phyloP scores from a whole-genome alignment of 768 basidiomycete genomes.

The Suillus cothurnatus region DNA sequence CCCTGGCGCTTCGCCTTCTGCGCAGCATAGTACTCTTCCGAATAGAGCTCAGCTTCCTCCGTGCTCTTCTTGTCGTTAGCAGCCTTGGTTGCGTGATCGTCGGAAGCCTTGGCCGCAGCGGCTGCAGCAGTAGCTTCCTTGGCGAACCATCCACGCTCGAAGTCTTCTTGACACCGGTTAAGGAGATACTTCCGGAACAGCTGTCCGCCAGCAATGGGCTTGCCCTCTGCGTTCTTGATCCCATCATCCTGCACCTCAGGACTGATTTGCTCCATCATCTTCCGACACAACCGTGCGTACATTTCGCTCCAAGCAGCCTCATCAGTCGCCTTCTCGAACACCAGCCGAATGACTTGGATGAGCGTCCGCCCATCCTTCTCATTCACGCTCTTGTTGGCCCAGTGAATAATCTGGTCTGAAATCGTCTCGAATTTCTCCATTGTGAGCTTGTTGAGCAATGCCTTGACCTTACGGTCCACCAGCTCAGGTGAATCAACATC shows the following conservation, averaged over 20 bases:
- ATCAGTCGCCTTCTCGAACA: constrained; percentile 97
- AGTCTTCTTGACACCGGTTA: constrained; percentile 97
- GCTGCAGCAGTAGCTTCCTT: constrained; percentile 66
- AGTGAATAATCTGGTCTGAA: constrained; percentile 90
- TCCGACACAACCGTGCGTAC: constrained; percentile 93
- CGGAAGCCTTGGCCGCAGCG: constrained; percentile 76
- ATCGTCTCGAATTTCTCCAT: constrained; percentile 97
- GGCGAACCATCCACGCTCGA: constrained; percentile 92
- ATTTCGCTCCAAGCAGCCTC: constrained; percentile 96
- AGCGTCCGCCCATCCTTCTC: constrained; percentile 94
- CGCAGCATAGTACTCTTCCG: constrained; percentile 94
- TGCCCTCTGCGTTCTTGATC: constrained; percentile 78
- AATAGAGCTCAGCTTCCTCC: constrained; percentile 76
- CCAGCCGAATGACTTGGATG: constrained; percentile 93
- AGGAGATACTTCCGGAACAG: constrained; percentile 97
- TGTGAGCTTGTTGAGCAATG: constrained; percentile 91
- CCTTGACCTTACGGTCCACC: constrained; percentile 92
- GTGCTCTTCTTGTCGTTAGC: constrained; percentile 58
- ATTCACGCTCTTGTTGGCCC: constrained; percentile 92
- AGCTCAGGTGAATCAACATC: constrained; percentile 78
- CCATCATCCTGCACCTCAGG: constrained; percentile 87
- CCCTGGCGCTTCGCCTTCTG: constrained; percentile 97
- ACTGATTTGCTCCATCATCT: constrained; percentile 95
- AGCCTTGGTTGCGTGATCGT: constrained; percentile 78
- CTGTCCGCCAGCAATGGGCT: constrained; percentile 89